Evolutionary conservation across 164 flowering plant species (phyloP).

Genomic region (Platanus orientalis): DNA sequence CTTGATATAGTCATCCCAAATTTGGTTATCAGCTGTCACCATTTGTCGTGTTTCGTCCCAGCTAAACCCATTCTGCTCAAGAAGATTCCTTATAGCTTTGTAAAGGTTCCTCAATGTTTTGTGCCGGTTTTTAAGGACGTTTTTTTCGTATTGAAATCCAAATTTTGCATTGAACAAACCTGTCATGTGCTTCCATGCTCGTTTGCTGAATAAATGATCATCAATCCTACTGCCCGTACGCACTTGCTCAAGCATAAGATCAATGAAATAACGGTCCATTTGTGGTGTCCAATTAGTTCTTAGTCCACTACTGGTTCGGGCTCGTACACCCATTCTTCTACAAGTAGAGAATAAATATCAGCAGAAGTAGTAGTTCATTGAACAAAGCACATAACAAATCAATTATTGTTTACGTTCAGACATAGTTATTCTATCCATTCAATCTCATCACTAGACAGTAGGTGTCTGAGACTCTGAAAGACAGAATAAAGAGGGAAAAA

Average conservation of each 20-base stretch:
- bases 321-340: conserved; percentile 27
- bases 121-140: conserved; percentile 52
- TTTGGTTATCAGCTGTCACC: conserved; percentile 48
- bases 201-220: conserved; percentile 45
- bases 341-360: conserved; percentile 8
- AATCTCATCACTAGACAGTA: too few species aligned
- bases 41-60: conserved; percentile 54
- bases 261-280: conserved; percentile 58
- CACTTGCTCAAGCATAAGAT: conserved; percentile 53
- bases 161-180: conserved; percentile 44
- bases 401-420: too few species aligned
- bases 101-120: conserved; percentile 52
- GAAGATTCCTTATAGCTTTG: conserved; percentile 37
- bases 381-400: neutral
- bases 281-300: conserved; percentile 66
- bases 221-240: conserved; percentile 37
- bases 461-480: too few species aligned
- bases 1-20: conserved; percentile 62
- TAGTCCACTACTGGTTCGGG: conserved; percentile 28
- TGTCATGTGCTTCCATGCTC: conserved; percentile 52
- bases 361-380: neutral
- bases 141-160: conserved; percentile 39
- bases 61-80: conserved; percentile 43
- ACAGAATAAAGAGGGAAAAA: too few species aligned
- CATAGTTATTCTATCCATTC: too few species aligned